A percentile compares a stretch with the other conserved stretches of the same genome.
These are phyloP conservation scores for Aspergillus carbonarius DNA, from an alignment of 2,329 filamentous ascomycete species.

Conservation along the genomic window DNA sequence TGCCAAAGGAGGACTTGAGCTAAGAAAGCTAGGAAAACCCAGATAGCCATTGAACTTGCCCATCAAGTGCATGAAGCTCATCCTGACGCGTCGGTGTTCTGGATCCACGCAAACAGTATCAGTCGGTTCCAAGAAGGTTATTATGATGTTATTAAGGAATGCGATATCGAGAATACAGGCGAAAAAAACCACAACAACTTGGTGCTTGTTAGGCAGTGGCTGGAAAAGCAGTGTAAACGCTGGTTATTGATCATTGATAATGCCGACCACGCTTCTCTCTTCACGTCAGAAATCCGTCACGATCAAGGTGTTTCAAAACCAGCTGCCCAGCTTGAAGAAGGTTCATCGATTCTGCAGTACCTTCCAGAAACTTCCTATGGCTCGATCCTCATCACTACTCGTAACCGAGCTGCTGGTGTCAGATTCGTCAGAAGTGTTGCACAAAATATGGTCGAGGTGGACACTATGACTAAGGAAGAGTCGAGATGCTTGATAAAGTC, in stretches of 20 bases:
- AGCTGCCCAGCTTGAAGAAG: neutral
- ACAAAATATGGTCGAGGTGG: slow-evolving; percentile 9
- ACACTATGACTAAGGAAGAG: slow-evolving; percentile 10
- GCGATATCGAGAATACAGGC: neutral
- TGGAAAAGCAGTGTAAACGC: slow-evolving; percentile 11
- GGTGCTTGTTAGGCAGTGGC: slow-evolving; percentile 10
- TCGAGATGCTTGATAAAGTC: slow-evolving; percentile 12
- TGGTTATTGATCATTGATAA: slow-evolving; percentile 22
- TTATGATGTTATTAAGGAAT: slow-evolving; percentile 4
- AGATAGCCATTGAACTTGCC: slow-evolving; percentile 15
- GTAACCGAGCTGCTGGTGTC: slow-evolving; percentile 14
- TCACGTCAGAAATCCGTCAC: neutral
- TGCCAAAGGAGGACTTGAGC: neutral
- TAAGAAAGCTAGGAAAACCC: slow-evolving; percentile 12
- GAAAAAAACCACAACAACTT: slow-evolving; percentile 7
- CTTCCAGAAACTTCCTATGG: slow-evolving; percentile 7
- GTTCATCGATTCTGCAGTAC: slow-evolving; percentile 5
- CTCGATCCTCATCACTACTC: slow-evolving; percentile 12
- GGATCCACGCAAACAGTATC: slow-evolving; percentile 14
- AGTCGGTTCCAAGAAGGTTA: slow-evolving; percentile 14
- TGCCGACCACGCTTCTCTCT: slow-evolving; percentile 18
- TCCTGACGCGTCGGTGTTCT: slow-evolving; percentile 10
- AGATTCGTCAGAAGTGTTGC: slow-evolving; percentile 8
- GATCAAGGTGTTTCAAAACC: neutral
- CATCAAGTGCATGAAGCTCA: slow-evolving; percentile 2